Percentiles rank a stretch among this genome's conserved stretches.
These are phyloP conservation scores for Nicotiana benthamiana DNA, from an alignment of 257 asterid genomes.

Conservation along the genomic window DNA sequence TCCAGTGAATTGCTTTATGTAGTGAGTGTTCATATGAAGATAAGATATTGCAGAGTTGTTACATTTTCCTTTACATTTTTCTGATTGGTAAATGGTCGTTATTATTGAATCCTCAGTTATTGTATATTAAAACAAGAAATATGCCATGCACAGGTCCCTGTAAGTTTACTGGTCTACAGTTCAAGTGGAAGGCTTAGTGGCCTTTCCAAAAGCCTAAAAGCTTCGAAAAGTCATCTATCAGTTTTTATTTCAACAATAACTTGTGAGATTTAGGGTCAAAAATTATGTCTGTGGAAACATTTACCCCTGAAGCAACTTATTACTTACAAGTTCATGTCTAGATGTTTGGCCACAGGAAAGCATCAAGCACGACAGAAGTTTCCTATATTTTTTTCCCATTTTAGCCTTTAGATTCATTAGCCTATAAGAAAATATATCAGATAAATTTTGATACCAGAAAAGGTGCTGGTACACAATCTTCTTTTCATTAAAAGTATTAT, in stretches of 20 bases:
- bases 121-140: not conserved
- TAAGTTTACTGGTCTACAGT: not conserved
- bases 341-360: constrained; percentile 88
- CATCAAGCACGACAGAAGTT: constrained; percentile 86
- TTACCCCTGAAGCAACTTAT: not conserved
- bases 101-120: not conserved
- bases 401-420: too few relatives aligned
- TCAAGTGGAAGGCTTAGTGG: not conserved
- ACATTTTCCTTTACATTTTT: not conserved
- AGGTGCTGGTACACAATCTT: too few relatives aligned
- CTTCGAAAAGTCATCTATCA: not conserved
- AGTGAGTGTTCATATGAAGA: not conserved
- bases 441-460: too few relatives aligned
- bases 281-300: not conserved
- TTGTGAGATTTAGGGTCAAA: not conserved
- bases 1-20: not conserved
- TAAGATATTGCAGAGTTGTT: not conserved
- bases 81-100: not conserved
- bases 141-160: not conserved
- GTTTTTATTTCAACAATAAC: not conserved
- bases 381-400: too few relatives aligned
- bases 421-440: too few relatives aligned
- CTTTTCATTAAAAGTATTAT: too few relatives aligned
- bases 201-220: not conserved
- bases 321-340: constrained; percentile 79